Evolutionary conservation across 371 early-diverging fungal species (phyloP).

Genomic region (Syncephalastrum sp.): DNA sequence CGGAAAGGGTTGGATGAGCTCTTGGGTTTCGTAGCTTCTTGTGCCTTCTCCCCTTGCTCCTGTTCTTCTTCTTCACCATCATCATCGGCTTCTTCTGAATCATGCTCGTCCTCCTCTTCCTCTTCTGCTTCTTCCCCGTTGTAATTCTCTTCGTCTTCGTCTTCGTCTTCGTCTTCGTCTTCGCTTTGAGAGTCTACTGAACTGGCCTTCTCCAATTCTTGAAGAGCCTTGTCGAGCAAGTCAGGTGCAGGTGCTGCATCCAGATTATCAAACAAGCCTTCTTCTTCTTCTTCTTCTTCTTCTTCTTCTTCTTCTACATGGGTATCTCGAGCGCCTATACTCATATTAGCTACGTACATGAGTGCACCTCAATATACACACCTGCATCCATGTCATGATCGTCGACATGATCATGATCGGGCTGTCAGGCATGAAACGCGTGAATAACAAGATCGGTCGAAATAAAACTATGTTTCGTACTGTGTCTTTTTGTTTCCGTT

Average conservation of each 20-base stretch:
- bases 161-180: conserved; percentile 11
- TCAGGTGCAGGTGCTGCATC: conserved; percentile 39
- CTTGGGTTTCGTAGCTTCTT: conserved; percentile 15
- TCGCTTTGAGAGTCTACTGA: conserved; percentile 8
- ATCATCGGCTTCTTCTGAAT: background rate
- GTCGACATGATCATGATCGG: background rate
- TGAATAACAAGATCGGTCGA: background rate
- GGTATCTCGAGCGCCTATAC: too few relatives aligned
- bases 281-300: conserved; percentile 9
- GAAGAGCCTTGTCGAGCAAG: conserved; percentile 27
- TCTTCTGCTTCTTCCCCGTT: conserved; percentile 17
- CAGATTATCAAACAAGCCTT: conserved; percentile 40
- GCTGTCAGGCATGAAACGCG: background rate
- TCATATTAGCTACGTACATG: background rate
- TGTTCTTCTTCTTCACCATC: conserved; percentile 13
- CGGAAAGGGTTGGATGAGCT: conserved; percentile 23
- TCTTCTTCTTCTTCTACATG: background rate
- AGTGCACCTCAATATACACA: background rate
- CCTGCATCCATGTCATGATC: background rate
- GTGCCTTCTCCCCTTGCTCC: conserved; percentile 12
- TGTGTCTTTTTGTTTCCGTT: conserved; percentile 4
- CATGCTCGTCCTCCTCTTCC: conserved; percentile 2
- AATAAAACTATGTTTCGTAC: background rate
- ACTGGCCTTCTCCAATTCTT: conserved; percentile 19
- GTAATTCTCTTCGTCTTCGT: conserved; percentile 25